Percentiles rank a stretch among this genome's conserved stretches.
Evolutionary conservation across 2,329 filamentous ascomycete genomes (phyloP).

Genomic region (Alternaria longipes): DNA sequence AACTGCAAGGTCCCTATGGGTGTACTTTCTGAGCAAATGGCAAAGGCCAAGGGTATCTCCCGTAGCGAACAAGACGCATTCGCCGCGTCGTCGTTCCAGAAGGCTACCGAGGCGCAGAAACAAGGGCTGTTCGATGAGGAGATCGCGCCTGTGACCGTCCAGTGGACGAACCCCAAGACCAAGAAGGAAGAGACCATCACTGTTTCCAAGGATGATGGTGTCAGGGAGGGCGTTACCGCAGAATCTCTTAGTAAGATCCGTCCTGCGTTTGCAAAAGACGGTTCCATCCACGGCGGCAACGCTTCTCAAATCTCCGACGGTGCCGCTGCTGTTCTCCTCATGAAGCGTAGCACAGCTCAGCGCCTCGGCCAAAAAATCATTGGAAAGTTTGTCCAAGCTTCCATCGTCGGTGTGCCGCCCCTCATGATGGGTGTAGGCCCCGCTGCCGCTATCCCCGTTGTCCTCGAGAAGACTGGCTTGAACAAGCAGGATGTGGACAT

Average conservation of each 20-base stretch:
- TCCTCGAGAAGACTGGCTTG: constrained; percentile 86
- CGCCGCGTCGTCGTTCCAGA: constrained; percentile 90
- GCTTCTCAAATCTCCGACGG: constrained; percentile 94
- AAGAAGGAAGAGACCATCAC: constrained; percentile 84
- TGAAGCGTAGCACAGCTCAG: constrained; percentile 93
- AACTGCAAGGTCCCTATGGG: constrained; percentile 99
- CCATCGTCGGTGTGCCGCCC: constrained; percentile 87
- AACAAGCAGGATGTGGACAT: constrained; percentile 88
- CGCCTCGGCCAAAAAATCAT: constrained; percentile 86
- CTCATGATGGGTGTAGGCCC: constrained; percentile 96
- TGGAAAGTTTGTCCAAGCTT: constrained; percentile 89
- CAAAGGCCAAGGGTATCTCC: constrained; percentile 78
- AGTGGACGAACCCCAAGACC: constrained; percentile 90
- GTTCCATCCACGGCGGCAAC: constrained; percentile 95
- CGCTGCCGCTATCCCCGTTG: constrained; percentile 94
- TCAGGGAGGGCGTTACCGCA: constrained; percentile 83
- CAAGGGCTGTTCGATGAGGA: constrained; percentile 92
- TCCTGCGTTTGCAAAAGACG: constrained; percentile 89
- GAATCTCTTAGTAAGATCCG: constrained; percentile 92
- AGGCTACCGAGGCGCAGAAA: constrained; percentile 85
- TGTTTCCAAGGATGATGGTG: constrained; percentile 85
- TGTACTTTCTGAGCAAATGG: constrained; percentile 92
- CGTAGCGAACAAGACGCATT: constrained; percentile 88
- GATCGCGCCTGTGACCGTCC: constrained; percentile 85
- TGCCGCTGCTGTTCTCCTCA: constrained; percentile 91